Base-by-base conservation (phyloP, 257 asterid species). In the Nicotiana otophora region DNA sequence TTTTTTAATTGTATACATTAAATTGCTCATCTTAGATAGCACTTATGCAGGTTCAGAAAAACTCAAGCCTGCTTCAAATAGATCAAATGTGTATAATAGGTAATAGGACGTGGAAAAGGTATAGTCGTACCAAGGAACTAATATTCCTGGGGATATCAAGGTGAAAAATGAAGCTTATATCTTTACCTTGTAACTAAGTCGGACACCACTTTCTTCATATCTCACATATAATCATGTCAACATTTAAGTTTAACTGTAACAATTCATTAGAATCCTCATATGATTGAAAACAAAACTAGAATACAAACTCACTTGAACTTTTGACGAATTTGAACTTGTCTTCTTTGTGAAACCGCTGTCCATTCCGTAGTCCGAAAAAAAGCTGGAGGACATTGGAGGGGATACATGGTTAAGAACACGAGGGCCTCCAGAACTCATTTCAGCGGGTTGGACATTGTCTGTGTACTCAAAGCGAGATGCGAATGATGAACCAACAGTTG, bases 341-440 rank as follows among this genome's bases (percentile, higher is more conserved):
- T 92, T 95, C 93, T 94, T 95, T 16, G 95, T 81, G 88, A 92
- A 93, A 75, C 97, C 93, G 84, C 91, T 88, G 9, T 92, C 99
- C 98, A 95, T 92, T 82, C 98, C 99, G 88, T 92, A 95, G 54
- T 95, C 99, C 68, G 97, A 90, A 86, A 94, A 94, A 88, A 95
- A 88, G 78, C 89, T 77, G 69, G 84, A 82, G 34, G 86, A 81
- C 85, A 94, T 93, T 57, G 99, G 99, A 26, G 99, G 89, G 76
- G 91, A 55, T 69, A 94, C 89, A 82, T 96, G 99, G 86, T 87
- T 89, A 77, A 84, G 82, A 83, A 87, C 86, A 87, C 87, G 94
- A 48, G 46, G 10, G 10, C 93, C 91, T 85, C 94, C 97, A 84
- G 96, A 72, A 88, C 89, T 89, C 70, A 81, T 86, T 83, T 94